Conservation (phyloP, 1,139 yeast species). For the Spencermartinsiella ligniputridi region DNA sequence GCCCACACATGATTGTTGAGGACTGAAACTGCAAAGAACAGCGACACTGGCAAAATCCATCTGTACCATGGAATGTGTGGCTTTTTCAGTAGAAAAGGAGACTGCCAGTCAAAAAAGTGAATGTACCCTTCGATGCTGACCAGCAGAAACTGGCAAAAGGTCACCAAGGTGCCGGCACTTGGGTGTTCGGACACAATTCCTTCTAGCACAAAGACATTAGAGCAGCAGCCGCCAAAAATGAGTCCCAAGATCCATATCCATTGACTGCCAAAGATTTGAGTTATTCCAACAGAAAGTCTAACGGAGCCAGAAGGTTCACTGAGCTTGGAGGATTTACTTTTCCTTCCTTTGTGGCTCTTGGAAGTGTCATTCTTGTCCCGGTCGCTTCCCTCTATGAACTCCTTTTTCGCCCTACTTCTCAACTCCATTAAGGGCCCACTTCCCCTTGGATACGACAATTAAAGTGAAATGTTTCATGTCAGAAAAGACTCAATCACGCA, state of each 20-base stretch:
- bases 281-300: background rate
- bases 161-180: slow-evolving; percentile 48
- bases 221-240: slow-evolving; percentile 71
- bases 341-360: too few species aligned
- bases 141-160: slow-evolving; percentile 57
- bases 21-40: slow-evolving; percentile 51
- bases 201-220: slow-evolving; percentile 63
- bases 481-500: too few species aligned
- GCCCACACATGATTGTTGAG: slow-evolving; percentile 58
- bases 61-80: slow-evolving; percentile 46
- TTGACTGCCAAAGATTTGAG: slow-evolving; percentile 9
- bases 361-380: too few species aligned
- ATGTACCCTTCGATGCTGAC: slow-evolving; percentile 46
- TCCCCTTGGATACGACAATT: too few species aligned
- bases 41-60: slow-evolving; percentile 46
- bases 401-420: too few species aligned
- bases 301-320: too few species aligned
- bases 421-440: too few species aligned
- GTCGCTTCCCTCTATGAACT: too few species aligned
- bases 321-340: too few species aligned
- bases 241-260: slow-evolving; percentile 26
- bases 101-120: slow-evolving; percentile 33
- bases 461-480: too few species aligned
- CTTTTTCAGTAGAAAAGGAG: slow-evolving; percentile 31
- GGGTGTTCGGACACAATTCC: slow-evolving; percentile 41